Conservation (phyloP, 2,329 filamentous ascomycete genomes). For the Botryosphaeria dothidea region DNA sequence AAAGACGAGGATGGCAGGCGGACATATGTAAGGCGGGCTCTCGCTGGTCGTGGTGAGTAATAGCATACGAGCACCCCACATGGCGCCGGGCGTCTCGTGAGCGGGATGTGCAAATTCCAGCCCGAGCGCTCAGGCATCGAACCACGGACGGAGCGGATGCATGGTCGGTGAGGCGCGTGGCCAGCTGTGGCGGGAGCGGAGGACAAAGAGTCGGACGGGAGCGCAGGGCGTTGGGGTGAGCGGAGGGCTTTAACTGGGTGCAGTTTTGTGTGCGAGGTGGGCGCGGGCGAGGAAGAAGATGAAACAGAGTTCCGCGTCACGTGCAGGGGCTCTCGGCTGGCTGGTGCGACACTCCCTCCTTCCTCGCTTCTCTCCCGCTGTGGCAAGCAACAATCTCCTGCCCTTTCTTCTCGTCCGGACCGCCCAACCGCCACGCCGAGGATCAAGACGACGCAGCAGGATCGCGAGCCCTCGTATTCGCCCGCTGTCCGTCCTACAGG, state of each 20-base stretch:
- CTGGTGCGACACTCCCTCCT: neutral
- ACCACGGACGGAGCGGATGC: neutral
- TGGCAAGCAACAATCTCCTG: neutral
- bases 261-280: neutral
- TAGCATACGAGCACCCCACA: constrained; percentile 3
- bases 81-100: neutral
- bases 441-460: neutral
- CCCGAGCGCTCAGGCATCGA: constrained; percentile 1
- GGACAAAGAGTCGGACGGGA: neutral
- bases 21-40: neutral
- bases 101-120: neutral
- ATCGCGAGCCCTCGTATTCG: neutral
- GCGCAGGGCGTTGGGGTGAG: neutral
- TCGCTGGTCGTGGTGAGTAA: neutral
- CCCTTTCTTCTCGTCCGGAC: neutral
- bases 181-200: neutral
- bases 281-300: neutral
- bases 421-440: neutral
- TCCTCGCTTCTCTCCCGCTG: neutral
- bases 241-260: neutral
- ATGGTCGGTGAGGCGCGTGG: neutral
- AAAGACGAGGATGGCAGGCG: neutral
- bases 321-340: neutral
- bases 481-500: too few species aligned
- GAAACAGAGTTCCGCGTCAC: neutral